These are phyloP conservation scores for Penicillium cosmopolitanum DNA, from an alignment of 495 filamentous ascomycete genomes.

Conservation along the genomic window DNA sequence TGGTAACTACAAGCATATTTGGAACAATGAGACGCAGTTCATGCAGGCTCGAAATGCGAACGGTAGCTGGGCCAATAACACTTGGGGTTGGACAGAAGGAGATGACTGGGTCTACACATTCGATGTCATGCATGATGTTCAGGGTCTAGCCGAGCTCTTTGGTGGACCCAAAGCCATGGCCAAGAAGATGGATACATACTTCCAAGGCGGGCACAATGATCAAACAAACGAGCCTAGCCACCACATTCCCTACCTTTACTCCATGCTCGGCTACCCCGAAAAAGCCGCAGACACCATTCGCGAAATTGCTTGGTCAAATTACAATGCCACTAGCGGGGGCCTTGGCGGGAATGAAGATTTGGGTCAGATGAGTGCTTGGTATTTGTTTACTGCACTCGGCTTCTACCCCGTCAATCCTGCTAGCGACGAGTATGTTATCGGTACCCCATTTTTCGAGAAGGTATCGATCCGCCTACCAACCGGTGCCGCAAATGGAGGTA, in stretches of 20 bases:
- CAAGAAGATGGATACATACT: conserved; percentile 28
- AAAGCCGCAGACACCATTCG: conserved; percentile 26
- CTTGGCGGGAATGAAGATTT: conserved; percentile 34
- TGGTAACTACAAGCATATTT: conserved; percentile 25
- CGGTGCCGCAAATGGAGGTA: conserved; percentile 23
- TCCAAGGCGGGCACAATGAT: conserved; percentile 33
- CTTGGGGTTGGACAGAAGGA: conserved; percentile 35
- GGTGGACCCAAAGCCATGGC: conserved; percentile 24
- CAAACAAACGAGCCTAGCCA: conserved; percentile 35
- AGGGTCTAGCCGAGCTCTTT: conserved; percentile 26
- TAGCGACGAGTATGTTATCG: conserved; percentile 32
- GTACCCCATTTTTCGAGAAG: conserved; percentile 31
- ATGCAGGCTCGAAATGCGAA: conserved; percentile 35
- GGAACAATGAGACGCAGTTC: conserved; percentile 35
- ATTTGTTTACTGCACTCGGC: conserved; percentile 31
- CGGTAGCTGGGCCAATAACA: conserved; percentile 28
- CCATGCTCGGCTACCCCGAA: conserved; percentile 24
- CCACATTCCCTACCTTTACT: conserved; percentile 34
- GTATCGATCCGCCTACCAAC: conserved; percentile 24
- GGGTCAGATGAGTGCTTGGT: conserved; percentile 37
- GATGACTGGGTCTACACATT: conserved; percentile 37
- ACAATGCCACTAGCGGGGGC: conserved; percentile 34
- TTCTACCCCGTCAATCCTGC: conserved; percentile 36
- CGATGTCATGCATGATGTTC: conserved; percentile 33
- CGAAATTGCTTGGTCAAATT: conserved; percentile 28